Evolutionary conservation across 495 filamentous ascomycete genomes (phyloP).

Genomic region (Talaromyces wortmannii): DNA sequence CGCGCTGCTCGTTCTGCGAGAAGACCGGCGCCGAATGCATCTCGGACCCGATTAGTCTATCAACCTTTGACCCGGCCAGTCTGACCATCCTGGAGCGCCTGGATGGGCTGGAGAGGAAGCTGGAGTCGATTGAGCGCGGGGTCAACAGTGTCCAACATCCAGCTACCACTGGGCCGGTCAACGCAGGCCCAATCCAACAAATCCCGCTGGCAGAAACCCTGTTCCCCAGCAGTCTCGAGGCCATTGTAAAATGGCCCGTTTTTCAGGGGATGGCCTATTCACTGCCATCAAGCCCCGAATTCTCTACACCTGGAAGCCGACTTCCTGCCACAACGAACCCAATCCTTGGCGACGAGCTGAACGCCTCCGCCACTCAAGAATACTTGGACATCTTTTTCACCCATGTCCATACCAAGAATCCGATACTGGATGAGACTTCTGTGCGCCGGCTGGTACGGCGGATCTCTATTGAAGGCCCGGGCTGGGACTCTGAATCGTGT

Average conservation of each 20-base stretch:
- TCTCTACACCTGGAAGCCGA: too few relatives aligned
- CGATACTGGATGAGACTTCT: conserved; percentile 17
- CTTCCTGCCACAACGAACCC: not conserved
- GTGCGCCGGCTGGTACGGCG: conserved; percentile 13
- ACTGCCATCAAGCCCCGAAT: too few relatives aligned
- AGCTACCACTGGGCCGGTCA: too few relatives aligned
- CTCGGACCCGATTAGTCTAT: not conserved
- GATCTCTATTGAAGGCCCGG: conserved; percentile 13
- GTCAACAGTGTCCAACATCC: too few relatives aligned
- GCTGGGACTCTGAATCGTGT: conserved; percentile 19
- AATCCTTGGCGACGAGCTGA: not conserved
- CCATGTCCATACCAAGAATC: conserved; percentile 27
- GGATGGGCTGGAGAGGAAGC: not conserved
- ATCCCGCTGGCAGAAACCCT: too few relatives aligned
- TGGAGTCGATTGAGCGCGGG: not conserved
- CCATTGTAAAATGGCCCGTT: too few relatives aligned
- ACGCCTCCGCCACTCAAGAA: not conserved
- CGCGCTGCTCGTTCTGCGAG: conserved; percentile 31
- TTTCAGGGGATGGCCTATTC: too few relatives aligned
- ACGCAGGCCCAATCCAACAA: too few relatives aligned
- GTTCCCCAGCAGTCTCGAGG: too few relatives aligned
- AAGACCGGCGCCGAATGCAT: conserved; percentile 27
- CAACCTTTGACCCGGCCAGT: conserved; percentile 11
- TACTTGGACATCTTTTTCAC: conserved; percentile 17
- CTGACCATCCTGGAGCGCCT: conserved; percentile 8